Evolutionary conservation across 768 basidiomycete genomes (phyloP), one percentile per base, ranked within the genome.

Genomic region (Tylopilus plumbeoviolaceoides): DNA sequence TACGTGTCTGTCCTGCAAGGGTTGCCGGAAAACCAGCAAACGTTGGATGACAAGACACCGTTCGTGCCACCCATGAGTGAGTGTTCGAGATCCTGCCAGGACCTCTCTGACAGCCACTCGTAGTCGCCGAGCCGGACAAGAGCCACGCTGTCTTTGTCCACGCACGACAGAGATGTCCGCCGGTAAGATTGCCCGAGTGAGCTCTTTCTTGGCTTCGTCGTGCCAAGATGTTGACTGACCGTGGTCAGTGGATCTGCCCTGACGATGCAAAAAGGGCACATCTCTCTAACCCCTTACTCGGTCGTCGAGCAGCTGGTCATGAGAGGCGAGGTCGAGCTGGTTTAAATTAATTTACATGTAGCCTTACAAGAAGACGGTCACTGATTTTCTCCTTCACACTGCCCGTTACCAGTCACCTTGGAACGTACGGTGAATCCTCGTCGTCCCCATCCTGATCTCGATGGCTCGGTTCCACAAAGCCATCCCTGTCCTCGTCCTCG

Each of bases 81-180:
- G 83, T 73, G 20, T 64, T 25, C 15, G 12, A 36, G 11, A 18
- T 44, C 20, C 8, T 11, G 10, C 27, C 31, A 18, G 39, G 20
- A 46, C 12, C 27, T 48, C 38, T 44, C 60, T 57, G 17, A 53
- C 52, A 54, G 35, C 18, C n/a, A 23, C 47, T 44, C 4, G 51
- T 66, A 97, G 94, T 93, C 14, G 76, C 85, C 0, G 76, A 82
- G 61, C 93, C 94, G 10, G 87, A 94, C 60, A 84, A 81, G 63
- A 75, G 81, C 3, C 76, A 78, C 0, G 84, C 91, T 0, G 91
- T 97, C 0, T 90, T 95, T 63, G 84, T 89, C 3, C 88, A 85
- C 64, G 92, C 91, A 15, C 74, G 85, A 23, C 75, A 78, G 55
- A 76, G 78, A 51, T 95, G 89, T 71, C 82, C 83, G 9, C 81